Conservation (phyloP, 2,329 filamentous ascomycete species). For the Aspergillus pseudoterreus region DNA sequence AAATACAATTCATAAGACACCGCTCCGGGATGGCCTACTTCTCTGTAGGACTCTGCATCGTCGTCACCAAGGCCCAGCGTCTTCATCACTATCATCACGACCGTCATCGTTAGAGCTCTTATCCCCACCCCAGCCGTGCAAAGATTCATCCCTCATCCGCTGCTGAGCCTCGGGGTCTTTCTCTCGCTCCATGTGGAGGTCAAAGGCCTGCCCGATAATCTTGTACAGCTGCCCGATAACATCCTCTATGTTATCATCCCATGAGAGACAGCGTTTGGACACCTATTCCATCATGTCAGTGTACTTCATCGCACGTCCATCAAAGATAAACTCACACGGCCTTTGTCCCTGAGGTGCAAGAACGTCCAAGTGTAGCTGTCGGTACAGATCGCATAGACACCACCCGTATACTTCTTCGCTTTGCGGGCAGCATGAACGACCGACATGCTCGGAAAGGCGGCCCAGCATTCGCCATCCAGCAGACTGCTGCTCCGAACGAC, state of each 20-base stretch:
- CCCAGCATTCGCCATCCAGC: background rate
- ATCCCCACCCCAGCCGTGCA: background rate
- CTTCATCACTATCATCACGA: background rate
- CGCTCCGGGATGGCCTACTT: too few relatives aligned
- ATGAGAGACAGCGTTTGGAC: background rate
- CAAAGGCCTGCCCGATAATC: background rate
- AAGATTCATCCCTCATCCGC: background rate
- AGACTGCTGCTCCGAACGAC: background rate
- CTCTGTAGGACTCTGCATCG: too few relatives aligned
- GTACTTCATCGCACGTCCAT: background rate
- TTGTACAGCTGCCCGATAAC: background rate
- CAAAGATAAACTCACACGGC: background rate
- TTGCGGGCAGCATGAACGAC: background rate
- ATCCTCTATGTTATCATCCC: background rate
- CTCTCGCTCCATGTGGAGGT: background rate
- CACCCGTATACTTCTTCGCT: background rate
- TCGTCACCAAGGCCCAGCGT: too few relatives aligned
- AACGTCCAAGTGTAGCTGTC: constrained; percentile 3
- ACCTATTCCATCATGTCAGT: background rate
- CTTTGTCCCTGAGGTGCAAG: background rate
- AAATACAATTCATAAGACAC: too few relatives aligned
- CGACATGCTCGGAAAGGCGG: background rate
- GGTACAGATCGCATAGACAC: constrained; percentile 1
- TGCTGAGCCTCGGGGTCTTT: background rate
- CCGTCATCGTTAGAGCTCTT: background rate